Base-by-base conservation (phyloP, 2,329 filamentous ascomycete genomes). In the Stagonosporopsis rhizophila region DNA sequence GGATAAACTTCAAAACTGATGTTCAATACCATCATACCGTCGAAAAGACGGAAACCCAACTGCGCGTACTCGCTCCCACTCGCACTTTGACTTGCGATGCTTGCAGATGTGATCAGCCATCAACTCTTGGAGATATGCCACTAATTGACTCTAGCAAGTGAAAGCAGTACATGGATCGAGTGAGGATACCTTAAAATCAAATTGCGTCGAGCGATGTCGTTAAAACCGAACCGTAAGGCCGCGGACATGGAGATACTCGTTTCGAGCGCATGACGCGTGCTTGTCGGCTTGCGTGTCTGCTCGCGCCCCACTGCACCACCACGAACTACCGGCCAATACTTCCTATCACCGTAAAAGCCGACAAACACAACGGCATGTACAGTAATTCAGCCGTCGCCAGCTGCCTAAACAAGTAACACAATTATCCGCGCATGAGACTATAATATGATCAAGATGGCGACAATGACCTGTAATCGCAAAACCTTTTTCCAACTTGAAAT, bases 1-100 rank as follows among this genome's bases (percentile, higher is more conserved):
- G 70, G 67, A 66, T 66, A 69, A 69, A 70, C 68, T 70, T 75
- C 69, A 69, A 75, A 75, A 74, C 69, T 65, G 66, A 68, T 70
- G 70, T 73, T 74, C 71, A 71, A 73, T 70, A 72, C 68, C 68
- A 71, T 73, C 68, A 71, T 60, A 71, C 62, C 65, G 64, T 61
- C 65, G 59, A 64, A 61, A 63, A 58, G 64, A 69, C 67, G 65
- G 65, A 66, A 50, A 49, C 51, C 34, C 47, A 52, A 38, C 32
- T 22, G 12, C 28, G 27, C 38, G n/a, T 32, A 6, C 12, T 15
- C 38, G 38, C 25, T 11, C 32, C 23, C 51, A 12, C 7, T 40
- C 8, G 14, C 20, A 30, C 8, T 27, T 11, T 47, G 28, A 42
- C n/a, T 32, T 37, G 44, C 52, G 47, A 52, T 39, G 37, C 9